A percentile compares a stretch with the other conserved stretches of the same genome.
These are phyloP conservation scores for Blastocystis sp. DNA, from an alignment of 352 stramenopile genomes.

Conservation along the genomic window DNA sequence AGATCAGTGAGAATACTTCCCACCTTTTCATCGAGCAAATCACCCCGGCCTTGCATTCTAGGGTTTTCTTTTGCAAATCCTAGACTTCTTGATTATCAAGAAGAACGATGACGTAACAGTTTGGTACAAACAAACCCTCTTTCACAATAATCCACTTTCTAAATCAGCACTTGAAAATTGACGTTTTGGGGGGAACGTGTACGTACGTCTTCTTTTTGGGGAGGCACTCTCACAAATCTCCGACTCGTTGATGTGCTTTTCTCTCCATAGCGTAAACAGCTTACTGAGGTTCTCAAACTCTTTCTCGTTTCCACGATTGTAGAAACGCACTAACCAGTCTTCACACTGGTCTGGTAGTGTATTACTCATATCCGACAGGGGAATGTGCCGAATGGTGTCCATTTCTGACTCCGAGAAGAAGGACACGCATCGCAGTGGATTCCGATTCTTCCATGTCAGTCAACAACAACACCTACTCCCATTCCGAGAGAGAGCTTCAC, in stretches of 20 bases:
- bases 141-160: not conserved
- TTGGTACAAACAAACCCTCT: not conserved
- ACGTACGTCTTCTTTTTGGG: not conserved
- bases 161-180: not conserved
- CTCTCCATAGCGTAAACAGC: slow-evolving; percentile 17
- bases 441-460: not conserved
- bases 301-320: not conserved
- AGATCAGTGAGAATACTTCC: slow-evolving; percentile 50
- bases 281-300: not conserved
- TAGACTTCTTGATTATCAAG: slow-evolving; percentile 25
- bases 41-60: slow-evolving; percentile 11
- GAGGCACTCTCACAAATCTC: not conserved
- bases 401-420: slow-evolving; percentile 17
- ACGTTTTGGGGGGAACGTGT: not conserved
- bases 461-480: not conserved
- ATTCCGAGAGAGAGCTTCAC: slow-evolving; percentile 15
- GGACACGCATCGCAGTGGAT: not conserved
- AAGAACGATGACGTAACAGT: not conserved
- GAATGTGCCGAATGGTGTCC: not conserved
- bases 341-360: not conserved
- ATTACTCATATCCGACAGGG: not conserved
- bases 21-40: slow-evolving; percentile 50
- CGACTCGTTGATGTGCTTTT: not conserved
- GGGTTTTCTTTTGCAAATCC: not conserved
- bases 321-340: slow-evolving; percentile 12